Evolutionary conservation across 768 basidiomycete species (phyloP).

Genomic region (Tricholoma saponaceum): DNA sequence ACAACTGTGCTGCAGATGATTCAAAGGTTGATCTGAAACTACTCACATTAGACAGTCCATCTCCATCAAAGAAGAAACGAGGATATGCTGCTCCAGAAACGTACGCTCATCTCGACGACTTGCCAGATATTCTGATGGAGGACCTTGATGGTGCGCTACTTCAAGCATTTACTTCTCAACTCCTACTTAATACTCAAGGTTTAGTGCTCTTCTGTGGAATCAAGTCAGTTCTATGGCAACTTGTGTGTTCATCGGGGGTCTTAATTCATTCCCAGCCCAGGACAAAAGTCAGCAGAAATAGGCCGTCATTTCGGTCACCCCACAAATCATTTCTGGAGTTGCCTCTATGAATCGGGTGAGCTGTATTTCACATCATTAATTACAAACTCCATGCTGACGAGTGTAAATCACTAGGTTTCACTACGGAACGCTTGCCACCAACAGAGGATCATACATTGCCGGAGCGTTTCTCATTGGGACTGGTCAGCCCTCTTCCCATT

Average conservation of each 20-base stretch:
- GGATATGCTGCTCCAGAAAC: slow-evolving; percentile 47
- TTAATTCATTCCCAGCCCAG: slow-evolving; percentile 44
- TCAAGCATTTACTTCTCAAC: no score
- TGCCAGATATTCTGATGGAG: slow-evolving; percentile 51
- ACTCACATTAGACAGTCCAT: no score
- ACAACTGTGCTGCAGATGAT: no score
- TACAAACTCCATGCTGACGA: no score
- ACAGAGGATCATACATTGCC: slow-evolving; percentile 61
- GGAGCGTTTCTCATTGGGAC: slow-evolving; percentile 52
- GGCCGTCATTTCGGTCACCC: slow-evolving; percentile 82
- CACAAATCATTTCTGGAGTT: slow-evolving; percentile 81
- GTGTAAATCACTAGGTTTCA: slow-evolving; percentile 44
- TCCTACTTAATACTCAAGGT: background rate
- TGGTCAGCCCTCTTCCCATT: slow-evolving; percentile 42
- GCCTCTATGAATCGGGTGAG: slow-evolving; percentile 62
- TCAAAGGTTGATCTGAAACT: no score
- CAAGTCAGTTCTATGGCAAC: slow-evolving; percentile 46
- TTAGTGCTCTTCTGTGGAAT: slow-evolving; percentile 83
- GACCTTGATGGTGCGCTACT: slow-evolving; percentile 53
- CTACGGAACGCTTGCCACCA: slow-evolving; percentile 45
- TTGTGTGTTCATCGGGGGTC: background rate
- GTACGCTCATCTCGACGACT: slow-evolving; percentile 44
- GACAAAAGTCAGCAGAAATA: slow-evolving; percentile 56
- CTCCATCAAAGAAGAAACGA: slow-evolving; percentile 22
- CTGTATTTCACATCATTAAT: background rate